These are phyloP conservation scores for Pythium brachiatum DNA, from an alignment of 352 stramenopile genomes.

Conservation along the genomic window DNA sequence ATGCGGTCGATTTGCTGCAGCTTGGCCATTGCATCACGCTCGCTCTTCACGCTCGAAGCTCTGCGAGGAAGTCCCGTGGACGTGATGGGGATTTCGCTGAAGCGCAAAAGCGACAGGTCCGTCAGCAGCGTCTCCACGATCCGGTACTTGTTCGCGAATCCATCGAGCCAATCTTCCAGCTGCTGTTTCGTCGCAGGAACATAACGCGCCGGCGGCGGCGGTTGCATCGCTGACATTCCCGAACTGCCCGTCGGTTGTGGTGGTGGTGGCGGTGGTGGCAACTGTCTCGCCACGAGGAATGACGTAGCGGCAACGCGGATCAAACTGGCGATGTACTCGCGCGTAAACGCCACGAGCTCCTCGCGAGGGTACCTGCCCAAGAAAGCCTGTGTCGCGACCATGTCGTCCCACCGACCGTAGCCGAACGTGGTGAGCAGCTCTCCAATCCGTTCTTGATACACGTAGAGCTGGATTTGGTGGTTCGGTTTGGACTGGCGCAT, in stretches of 20 bases:
- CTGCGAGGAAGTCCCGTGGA: slow-evolving; percentile 3
- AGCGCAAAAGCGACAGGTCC: slow-evolving; percentile 32
- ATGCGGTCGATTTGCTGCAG: slow-evolving; percentile 76
- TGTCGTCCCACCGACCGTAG: slow-evolving; percentile 84
- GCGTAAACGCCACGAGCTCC: slow-evolving; percentile 45
- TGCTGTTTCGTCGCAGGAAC: slow-evolving; percentile 21
- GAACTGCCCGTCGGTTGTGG: background rate
- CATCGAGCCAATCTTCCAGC: slow-evolving; percentile 36
- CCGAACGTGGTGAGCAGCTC: slow-evolving; percentile 64
- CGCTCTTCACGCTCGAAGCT: slow-evolving; percentile 18
- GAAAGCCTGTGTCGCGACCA: slow-evolving; percentile 29
- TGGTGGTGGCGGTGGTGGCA: background rate
- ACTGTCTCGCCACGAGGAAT: slow-evolving; percentile 5
- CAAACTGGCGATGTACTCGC: slow-evolving; percentile 48
- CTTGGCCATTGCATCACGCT: slow-evolving; percentile 43
- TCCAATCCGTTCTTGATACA: slow-evolving; percentile 39
- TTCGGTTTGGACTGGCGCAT: background rate
- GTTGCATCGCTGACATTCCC: background rate
- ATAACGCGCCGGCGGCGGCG: background rate
- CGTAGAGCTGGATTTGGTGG: slow-evolving; percentile 33
- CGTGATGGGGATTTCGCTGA: slow-evolving; percentile 31
- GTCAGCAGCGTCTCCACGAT: slow-evolving; percentile 45
- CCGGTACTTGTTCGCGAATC: slow-evolving; percentile 35
- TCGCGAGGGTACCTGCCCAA: slow-evolving; percentile 44
- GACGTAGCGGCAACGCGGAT: slow-evolving; percentile 37